Conservation (phyloP, 345 rosid species). For the Aurinia saxatilis region DNA sequence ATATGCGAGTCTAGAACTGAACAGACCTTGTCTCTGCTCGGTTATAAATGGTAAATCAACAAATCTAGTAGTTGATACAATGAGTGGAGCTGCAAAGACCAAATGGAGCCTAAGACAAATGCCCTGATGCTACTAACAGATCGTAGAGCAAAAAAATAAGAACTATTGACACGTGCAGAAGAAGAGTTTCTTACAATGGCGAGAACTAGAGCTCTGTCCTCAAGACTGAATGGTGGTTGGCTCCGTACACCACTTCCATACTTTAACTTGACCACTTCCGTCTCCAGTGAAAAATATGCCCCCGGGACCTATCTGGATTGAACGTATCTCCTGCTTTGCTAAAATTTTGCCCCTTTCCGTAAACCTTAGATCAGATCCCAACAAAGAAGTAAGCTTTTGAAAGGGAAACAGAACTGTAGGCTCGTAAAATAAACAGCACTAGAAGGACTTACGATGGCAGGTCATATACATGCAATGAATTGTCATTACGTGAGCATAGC, state of each 20-base stretch:
- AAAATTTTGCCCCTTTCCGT: constrained; percentile 80
- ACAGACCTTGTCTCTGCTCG: background rate
- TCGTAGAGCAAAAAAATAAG: background rate
- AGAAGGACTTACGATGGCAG: constrained; percentile 84
- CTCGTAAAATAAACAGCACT: background rate
- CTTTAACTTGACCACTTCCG: constrained; percentile 84
- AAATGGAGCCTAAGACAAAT: background rate
- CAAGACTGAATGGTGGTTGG: constrained; percentile 28
- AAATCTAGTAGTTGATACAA: background rate
- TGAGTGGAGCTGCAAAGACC: background rate
- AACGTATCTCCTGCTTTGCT: constrained; percentile 74
- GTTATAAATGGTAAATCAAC: background rate
- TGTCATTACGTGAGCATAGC: constrained; percentile 74
- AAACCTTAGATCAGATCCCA: constrained; percentile 39
- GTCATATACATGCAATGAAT: constrained; percentile 63
- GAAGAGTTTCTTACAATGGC: background rate
- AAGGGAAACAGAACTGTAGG: background rate
- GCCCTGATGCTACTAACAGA: background rate
- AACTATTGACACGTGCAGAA: background rate
- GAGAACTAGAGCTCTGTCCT: constrained; percentile 1
- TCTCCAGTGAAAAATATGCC: constrained; percentile 94
- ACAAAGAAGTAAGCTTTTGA: background rate
- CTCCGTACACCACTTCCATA: constrained; percentile 69
- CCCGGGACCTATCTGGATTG: constrained; percentile 71
- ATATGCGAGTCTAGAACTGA: background rate